These are phyloP conservation scores for Lecanicillium sp. DNA, from an alignment of 2,329 filamentous ascomycete genomes.

Conservation along the genomic window DNA sequence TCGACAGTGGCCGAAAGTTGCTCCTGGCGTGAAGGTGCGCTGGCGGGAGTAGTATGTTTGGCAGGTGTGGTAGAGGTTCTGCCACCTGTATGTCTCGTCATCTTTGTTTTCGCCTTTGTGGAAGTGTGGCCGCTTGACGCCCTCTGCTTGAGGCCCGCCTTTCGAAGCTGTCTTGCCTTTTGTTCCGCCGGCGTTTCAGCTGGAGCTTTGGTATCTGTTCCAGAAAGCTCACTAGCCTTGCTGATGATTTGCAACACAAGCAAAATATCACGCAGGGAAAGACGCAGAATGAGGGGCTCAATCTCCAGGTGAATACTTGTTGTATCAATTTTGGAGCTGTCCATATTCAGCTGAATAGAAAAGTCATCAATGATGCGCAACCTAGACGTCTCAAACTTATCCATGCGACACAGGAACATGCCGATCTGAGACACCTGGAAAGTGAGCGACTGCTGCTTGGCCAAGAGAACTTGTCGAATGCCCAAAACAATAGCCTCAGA, in stretches of 20 bases:
- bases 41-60: background rate
- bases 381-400: slow-evolving; percentile 84
- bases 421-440: slow-evolving; percentile 89
- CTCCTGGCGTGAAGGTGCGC: slow-evolving; percentile 42
- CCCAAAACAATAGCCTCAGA: slow-evolving; percentile 95
- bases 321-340: slow-evolving; percentile 52
- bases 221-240: slow-evolving; percentile 81
- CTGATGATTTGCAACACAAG: slow-evolving; percentile 87
- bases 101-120: slow-evolving; percentile 36
- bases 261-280: slow-evolving; percentile 90
- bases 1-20: slow-evolving; percentile 80
- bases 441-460: slow-evolving; percentile 88
- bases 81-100: slow-evolving; percentile 25
- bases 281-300: slow-evolving; percentile 80
- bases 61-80: slow-evolving; percentile 16
- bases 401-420: slow-evolving; percentile 99
- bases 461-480: slow-evolving; percentile 86
- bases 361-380: slow-evolving; percentile 95
- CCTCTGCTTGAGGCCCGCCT: slow-evolving; percentile 42
- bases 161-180: slow-evolving; percentile 46
- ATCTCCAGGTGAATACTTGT: slow-evolving; percentile 81
- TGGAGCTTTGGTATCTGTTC: slow-evolving; percentile 41
- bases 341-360: slow-evolving; percentile 81
- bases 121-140: slow-evolving; percentile 51
- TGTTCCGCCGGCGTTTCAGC: slow-evolving; percentile 35